phyloP scores from a whole-genome alignment of 2,329 filamentous ascomycete species.

The Knufia petricola region DNA sequence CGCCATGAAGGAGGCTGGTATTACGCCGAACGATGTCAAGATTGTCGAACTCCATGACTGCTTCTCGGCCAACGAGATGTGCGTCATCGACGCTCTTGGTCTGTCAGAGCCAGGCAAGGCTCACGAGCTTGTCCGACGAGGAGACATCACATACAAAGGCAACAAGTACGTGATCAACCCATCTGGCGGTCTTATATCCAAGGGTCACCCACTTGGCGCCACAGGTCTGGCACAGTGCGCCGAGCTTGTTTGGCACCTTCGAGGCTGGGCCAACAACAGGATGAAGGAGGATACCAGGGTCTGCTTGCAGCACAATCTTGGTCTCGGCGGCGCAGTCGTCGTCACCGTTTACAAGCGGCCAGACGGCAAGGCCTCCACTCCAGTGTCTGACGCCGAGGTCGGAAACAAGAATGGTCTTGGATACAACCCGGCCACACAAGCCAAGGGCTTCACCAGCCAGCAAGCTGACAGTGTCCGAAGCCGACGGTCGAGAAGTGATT shows the following conservation, averaged over 20 bases:
- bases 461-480: conserved; percentile 62
- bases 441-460: conserved; percentile 73
- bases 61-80: conserved; percentile 92
- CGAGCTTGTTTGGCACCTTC: conserved; percentile 88
- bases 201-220: conserved; percentile 83
- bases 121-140: conserved; percentile 76
- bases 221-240: conserved; percentile 94
- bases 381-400: conserved; percentile 54
- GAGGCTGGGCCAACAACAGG: conserved; percentile 92
- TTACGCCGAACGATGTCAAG: conserved; percentile 57
- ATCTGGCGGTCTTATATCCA: conserved; percentile 87
- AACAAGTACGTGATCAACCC: conserved; percentile 77
- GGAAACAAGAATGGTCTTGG: conserved; percentile 60
- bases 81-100: conserved; percentile 76
- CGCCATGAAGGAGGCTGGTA: conserved; percentile 66
- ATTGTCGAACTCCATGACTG: conserved; percentile 95
- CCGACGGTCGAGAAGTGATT: conserved; percentile 59
- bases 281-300: conserved; percentile 57
- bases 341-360: conserved; percentile 81
- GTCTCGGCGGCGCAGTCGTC: conserved; percentile 81
- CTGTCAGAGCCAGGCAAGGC: conserved; percentile 71
- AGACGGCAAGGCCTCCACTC: conserved; percentile 58
- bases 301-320: conserved; percentile 85
- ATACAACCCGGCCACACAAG: conserved; percentile 86
- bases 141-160: conserved; percentile 80